phyloP scores from a whole-genome alignment of 2,329 filamentous ascomycete genomes.

The Paracoccidioides lutzii region DNA sequence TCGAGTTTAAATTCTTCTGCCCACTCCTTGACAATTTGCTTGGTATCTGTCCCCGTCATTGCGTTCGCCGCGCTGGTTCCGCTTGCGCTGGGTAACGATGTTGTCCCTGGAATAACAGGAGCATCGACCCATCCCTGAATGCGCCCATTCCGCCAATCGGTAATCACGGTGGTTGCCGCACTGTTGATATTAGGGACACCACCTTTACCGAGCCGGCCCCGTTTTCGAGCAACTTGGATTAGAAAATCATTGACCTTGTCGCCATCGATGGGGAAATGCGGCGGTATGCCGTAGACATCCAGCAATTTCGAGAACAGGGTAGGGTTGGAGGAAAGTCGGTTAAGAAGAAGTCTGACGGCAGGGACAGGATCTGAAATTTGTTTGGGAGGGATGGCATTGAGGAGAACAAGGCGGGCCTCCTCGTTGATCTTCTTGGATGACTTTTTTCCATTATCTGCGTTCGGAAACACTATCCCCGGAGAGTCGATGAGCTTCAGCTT shows the following conservation, averaged over 20 bases:
- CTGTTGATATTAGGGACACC: slow-evolving; percentile 79
- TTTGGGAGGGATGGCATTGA: slow-evolving; percentile 86
- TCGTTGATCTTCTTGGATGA: slow-evolving; percentile 55
- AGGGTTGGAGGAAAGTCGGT: slow-evolving; percentile 59
- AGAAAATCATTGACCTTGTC: slow-evolving; percentile 83
- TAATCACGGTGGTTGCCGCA: slow-evolving; percentile 84
- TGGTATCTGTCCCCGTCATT: slow-evolving; percentile 48
- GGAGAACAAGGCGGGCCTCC: slow-evolving; percentile 65
- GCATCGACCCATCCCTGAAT: slow-evolving; percentile 86
- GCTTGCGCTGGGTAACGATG: slow-evolving; percentile 21
- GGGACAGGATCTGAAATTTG: slow-evolving; percentile 88
- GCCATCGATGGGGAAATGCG: slow-evolving; percentile 55
- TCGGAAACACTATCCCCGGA: slow-evolving; percentile 87
- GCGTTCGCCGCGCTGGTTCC: slow-evolving; percentile 21
- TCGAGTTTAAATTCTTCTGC: slow-evolving; percentile 91
- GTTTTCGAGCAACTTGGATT: slow-evolving; percentile 85
- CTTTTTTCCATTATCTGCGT: slow-evolving; percentile 39
- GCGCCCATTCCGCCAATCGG: slow-evolving; percentile 90
- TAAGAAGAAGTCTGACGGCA: slow-evolving; percentile 72
- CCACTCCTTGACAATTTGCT: slow-evolving; percentile 85
- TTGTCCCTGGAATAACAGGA: slow-evolving; percentile 51
- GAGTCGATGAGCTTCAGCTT: slow-evolving; percentile 90
- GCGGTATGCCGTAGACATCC: slow-evolving; percentile 69
- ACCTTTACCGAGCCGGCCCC: slow-evolving; percentile 74
- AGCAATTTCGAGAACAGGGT: slow-evolving; percentile 68